Base-by-base conservation (phyloP, 1,284 basidiomycete genomes). In the Hemileia vastatrix region DNA sequence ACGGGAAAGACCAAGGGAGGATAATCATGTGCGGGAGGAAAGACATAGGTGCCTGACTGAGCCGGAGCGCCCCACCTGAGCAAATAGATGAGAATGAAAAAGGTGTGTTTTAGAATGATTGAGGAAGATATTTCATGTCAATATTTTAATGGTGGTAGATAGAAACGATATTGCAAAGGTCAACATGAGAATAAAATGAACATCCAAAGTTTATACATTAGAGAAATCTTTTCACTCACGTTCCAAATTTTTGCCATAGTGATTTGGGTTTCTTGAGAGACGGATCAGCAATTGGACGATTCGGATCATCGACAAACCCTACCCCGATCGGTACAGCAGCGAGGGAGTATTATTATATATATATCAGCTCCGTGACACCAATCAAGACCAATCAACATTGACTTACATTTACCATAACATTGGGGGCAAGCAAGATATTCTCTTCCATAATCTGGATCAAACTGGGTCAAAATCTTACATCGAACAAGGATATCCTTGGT, bases 11-110 rank as follows among this genome's bases (percentile, higher is more conserved):
- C 49, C 5, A 60, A 50, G 6, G 50, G 51, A 48, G 58, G 58
- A 43, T 60, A 60, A 31, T 60, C 58, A 47, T 60, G 58, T 43
- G n/a, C 15, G n/a, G 58, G 58, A 32, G 58, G 58, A 5, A 60
- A 60, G 43, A 60, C 51, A 53, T 60, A 60, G 24, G 58, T 60
- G 8, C 40, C 50, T 1, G 58, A 6, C 53, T 48, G 58, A 47
- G 47, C 40, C 0, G 58, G 58, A 19, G 58, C 36, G 27, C 58
- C 58, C 50, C 51, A n/a, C n/a, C n/a, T n/a, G n/a, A n/a, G n/a
- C n/a, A n/a, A n/a, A n/a, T n/a, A n/a, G n/a, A n/a, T n/a, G n/a
- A n/a, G n/a, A n/a, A n/a, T n/a, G n/a, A n/a, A n/a, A n/a, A n/a
- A n/a, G n/a, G n/a, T n/a, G n/a, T n/a, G n/a, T n/a, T n/a, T n/a